Conservation (phyloP, 139 green algal genomes). For the Chlorella sp. region DNA sequence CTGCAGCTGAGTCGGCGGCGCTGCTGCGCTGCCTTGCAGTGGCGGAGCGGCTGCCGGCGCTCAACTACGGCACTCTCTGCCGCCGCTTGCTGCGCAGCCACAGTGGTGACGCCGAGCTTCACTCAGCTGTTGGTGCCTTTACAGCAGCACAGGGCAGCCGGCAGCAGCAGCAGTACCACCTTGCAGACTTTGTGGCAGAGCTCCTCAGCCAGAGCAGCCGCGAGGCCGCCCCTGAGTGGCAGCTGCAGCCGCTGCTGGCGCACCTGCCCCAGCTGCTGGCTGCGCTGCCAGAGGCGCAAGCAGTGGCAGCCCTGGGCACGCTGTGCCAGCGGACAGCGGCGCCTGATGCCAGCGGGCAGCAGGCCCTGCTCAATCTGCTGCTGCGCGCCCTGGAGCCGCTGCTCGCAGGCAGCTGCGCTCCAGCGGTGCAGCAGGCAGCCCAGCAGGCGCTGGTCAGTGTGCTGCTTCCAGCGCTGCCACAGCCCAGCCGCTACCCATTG, state of each 20-base stretch:
- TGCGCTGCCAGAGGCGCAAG: constrained; percentile 26
- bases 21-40: constrained; percentile 31
- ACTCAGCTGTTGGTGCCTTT: neutral
- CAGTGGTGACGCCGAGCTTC: neutral
- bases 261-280: constrained; percentile 22
- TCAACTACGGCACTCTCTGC: constrained; percentile 8
- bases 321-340: neutral
- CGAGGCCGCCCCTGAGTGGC: neutral
- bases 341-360: neutral
- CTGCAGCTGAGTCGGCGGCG: constrained; percentile 4
- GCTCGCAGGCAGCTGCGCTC: neutral
- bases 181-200: constrained; percentile 12
- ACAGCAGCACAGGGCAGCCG: constrained; percentile 18
- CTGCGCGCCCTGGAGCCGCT: neutral
- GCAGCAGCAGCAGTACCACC: constrained; percentile 8
- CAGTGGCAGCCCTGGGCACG: neutral
- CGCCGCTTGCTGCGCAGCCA: constrained; percentile 16
- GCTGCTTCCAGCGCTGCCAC: too few relatives aligned
- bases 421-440: neutral
- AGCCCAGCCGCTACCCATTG: too few relatives aligned
- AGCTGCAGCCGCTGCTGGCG: neutral
- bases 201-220: neutral
- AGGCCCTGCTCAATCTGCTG: neutral
- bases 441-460: neutral
- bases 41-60: constrained; percentile 14